These are phyloP conservation scores for Chlamydomonas schloesseri DNA, from an alignment of 139 green algal species.

Conservation along the genomic window DNA sequence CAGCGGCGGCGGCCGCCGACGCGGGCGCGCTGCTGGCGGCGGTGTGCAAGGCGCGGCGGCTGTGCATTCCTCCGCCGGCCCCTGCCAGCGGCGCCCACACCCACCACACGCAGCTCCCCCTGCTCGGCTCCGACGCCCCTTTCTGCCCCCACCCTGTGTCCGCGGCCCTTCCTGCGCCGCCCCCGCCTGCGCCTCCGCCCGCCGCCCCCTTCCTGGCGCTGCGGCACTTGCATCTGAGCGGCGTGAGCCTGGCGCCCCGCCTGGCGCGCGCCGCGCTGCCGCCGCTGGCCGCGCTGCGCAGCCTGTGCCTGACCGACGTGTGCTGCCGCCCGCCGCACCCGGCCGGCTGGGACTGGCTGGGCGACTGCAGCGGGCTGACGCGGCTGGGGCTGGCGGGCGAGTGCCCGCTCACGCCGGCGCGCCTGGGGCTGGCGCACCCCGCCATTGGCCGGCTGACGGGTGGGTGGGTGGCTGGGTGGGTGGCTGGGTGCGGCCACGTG, in stretches of 20 bases:
- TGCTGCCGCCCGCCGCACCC: background rate
- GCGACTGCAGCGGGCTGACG: background rate
- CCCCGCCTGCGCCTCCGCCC: background rate
- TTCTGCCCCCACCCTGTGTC: background rate
- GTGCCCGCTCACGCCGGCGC: background rate
- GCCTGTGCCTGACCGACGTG: background rate
- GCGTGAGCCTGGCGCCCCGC: background rate
- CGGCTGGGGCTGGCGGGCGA: background rate
- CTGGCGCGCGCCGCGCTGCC: background rate
- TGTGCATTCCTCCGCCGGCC: background rate
- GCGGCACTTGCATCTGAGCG: background rate
- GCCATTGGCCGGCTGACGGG: background rate
- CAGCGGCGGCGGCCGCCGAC: background rate
- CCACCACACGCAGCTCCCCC: background rate
- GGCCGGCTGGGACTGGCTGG: background rate
- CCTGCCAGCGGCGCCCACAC: background rate
- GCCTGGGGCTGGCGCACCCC: conserved; percentile 24
- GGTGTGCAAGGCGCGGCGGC: background rate
- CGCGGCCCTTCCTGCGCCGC: background rate
- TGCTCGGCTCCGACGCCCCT: too few species aligned
- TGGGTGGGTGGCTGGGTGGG: too few species aligned
- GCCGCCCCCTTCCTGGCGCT: background rate
- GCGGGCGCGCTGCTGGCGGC: background rate
- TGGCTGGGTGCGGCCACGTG: too few species aligned
- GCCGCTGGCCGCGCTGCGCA: background rate